phyloP scores from a whole-genome alignment of 495 filamentous ascomycete genomes.

The Penicillium fimorum region DNA sequence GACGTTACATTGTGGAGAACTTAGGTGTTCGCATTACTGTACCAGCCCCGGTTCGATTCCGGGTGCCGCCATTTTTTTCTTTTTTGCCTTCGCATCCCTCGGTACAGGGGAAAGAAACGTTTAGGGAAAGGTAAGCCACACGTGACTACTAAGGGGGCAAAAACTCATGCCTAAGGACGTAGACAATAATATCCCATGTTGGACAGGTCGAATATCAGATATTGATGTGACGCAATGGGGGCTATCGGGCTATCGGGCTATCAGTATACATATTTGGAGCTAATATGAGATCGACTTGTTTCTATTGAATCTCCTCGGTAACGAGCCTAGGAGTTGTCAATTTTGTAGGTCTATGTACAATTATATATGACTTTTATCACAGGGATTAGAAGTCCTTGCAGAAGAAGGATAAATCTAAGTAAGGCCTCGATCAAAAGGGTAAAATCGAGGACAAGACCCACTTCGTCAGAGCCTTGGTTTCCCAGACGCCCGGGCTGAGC shows the following conservation, averaged over 20 bases:
- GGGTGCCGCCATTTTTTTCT: slow-evolving; percentile 3
- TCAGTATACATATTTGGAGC: slow-evolving; percentile 1
- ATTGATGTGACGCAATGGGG: slow-evolving; percentile 9
- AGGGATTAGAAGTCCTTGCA: slow-evolving; percentile 24
- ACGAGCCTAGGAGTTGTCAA: slow-evolving; percentile 16
- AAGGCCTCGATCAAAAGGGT: slow-evolving; percentile 15
- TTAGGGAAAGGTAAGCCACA: too few relatives aligned
- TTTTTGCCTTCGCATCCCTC: too few relatives aligned
- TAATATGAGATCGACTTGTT: slow-evolving; percentile 16
- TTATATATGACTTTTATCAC: slow-evolving; percentile 14
- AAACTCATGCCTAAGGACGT: slow-evolving; percentile 12
- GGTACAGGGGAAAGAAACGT: too few relatives aligned
- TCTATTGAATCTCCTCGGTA: slow-evolving; percentile 22
- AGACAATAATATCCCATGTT: slow-evolving; percentile 6
- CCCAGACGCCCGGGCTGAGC: slow-evolving; percentile 31
- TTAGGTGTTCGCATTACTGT: too few relatives aligned
- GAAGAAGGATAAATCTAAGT: slow-evolving; percentile 13
- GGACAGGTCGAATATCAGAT: slow-evolving; percentile 10
- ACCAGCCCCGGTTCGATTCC: slow-evolving; percentile 7
- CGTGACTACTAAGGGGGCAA: not conserved
- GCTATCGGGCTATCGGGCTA: slow-evolving; percentile 9
- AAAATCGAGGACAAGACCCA: slow-evolving; percentile 18
- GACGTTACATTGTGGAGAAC: too few relatives aligned
- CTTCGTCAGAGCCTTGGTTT: slow-evolving; percentile 32
- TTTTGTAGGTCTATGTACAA: slow-evolving; percentile 1